Evolutionary conservation across 2,329 filamentous ascomycete species (phyloP).

Genomic region (Sporothrix pseudoabietina): DNA sequence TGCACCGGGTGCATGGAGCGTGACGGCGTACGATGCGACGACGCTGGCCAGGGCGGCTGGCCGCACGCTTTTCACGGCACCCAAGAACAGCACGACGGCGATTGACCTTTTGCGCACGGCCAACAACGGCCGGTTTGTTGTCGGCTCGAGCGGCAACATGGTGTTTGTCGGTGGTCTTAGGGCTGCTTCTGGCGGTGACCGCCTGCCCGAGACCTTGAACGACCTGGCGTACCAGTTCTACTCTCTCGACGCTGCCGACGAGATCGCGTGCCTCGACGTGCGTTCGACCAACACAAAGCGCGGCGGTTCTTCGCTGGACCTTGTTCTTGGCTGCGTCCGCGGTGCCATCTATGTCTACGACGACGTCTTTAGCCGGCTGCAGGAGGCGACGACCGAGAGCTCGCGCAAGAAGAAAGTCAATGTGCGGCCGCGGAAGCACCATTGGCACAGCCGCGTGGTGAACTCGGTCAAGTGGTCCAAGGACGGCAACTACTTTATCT

Average conservation of each 20-base stretch:
- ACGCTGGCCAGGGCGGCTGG: constrained; percentile 27
- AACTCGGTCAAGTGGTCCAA: constrained; percentile 86
- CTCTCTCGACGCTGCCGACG: constrained; percentile 61
- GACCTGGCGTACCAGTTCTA: constrained; percentile 59
- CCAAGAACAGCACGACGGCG: constrained; percentile 25
- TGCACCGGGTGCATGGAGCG: constrained; percentile 43
- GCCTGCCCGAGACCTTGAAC: constrained; percentile 42
- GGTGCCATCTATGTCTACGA: constrained; percentile 83
- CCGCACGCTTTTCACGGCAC: constrained; percentile 31
- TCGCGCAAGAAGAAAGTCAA: constrained; percentile 48
- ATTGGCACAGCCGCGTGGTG: constrained; percentile 89
- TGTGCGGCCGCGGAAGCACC: constrained; percentile 66
- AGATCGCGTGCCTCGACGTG: constrained; percentile 68
- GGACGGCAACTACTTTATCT: constrained; percentile 93
- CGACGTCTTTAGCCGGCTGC: constrained; percentile 66
- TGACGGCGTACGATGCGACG: constrained; percentile 49
- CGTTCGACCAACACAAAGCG: constrained; percentile 47
- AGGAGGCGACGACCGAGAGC: constrained; percentile 46
- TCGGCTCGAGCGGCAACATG: constrained; percentile 55
- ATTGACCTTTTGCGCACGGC: constrained; percentile 54
- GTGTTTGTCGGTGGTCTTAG: constrained; percentile 61
- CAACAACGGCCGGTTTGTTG: constrained; percentile 59
- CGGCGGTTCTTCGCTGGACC: constrained; percentile 49
- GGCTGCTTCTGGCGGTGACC: constrained; percentile 42
- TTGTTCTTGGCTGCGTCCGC: constrained; percentile 74